Evolutionary conservation across 73 alveolate species (phyloP).

Genomic region (Paramecium sonneborni): DNA sequence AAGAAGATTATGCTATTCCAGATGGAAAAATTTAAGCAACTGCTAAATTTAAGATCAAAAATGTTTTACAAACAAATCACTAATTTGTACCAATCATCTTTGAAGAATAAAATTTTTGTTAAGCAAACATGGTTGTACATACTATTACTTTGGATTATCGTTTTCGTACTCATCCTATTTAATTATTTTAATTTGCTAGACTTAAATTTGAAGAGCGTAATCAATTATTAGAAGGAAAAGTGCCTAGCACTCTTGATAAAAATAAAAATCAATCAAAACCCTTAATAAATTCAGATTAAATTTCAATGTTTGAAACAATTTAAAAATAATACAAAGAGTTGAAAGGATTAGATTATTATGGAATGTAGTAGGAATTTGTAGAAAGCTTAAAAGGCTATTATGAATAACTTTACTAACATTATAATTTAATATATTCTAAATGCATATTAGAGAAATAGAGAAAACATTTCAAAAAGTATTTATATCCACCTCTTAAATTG

Average conservation of each 20-base stretch:
- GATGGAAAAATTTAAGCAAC: conserved; percentile 64
- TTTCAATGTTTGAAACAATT: conserved; percentile 60
- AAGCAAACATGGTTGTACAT: conserved; percentile 59
- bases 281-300: conserved; percentile 9
- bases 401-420: conserved; percentile 48
- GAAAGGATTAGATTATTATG: conserved; percentile 64
- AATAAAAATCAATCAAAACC: conserved; percentile 6
- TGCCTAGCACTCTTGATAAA: conserved; percentile 21
- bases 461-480: conserved; percentile 62
- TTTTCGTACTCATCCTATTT: conserved; percentile 61
- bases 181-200: conserved; percentile 64
- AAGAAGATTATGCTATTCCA: conserved; percentile 62
- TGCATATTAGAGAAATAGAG: conserved; percentile 62
- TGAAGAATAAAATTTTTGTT: conserved; percentile 63
- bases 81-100: conserved; percentile 61
- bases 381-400: conserved; percentile 55
- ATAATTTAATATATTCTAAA: conserved; percentile 56
- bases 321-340: conserved; percentile 53
- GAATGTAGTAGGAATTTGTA: conserved; percentile 58
- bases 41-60: conserved; percentile 38
- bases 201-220: conserved; percentile 56
- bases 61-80: conserved; percentile 47
- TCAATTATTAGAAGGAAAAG: conserved; percentile 19
- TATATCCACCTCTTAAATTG: conserved; percentile 62
- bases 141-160: conserved; percentile 59